phyloP scores from a whole-genome alignment of 1,284 basidiomycete genomes.

The Termitomyces sp. region DNA sequence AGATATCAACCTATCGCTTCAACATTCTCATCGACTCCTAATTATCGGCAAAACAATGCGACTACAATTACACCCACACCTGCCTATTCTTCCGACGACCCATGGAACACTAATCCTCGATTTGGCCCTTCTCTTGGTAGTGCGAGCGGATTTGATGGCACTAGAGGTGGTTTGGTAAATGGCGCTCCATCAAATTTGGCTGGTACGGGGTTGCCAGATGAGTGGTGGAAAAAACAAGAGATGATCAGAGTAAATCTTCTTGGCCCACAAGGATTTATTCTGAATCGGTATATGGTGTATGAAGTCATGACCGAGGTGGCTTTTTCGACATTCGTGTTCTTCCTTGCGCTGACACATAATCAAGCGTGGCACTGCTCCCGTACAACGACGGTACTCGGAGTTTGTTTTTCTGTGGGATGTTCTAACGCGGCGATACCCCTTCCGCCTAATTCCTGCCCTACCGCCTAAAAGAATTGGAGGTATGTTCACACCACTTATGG shows the following conservation, averaged over 20 bases:
- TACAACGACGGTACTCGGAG: slow-evolving; percentile 80
- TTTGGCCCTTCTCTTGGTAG: slow-evolving; percentile 23
- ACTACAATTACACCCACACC: not conserved
- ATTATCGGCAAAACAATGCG: slow-evolving; percentile 38
- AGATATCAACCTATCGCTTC: slow-evolving; percentile 51
- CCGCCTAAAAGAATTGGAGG: slow-evolving; percentile 90
- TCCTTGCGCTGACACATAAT: slow-evolving; percentile 11
- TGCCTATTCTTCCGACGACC: slow-evolving; percentile 54
- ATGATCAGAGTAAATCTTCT: slow-evolving; percentile 63
- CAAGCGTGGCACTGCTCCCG: slow-evolving; percentile 54
- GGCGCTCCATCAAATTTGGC: slow-evolving; percentile 55
- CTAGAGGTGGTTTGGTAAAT: slow-evolving; percentile 35
- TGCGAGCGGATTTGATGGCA: slow-evolving; percentile 22
- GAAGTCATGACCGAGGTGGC: slow-evolving; percentile 76
- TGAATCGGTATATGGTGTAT: slow-evolving; percentile 80
- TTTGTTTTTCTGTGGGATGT: slow-evolving; percentile 87
- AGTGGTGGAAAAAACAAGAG: slow-evolving; percentile 85
- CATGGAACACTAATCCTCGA: slow-evolving; percentile 54
- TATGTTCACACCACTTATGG: slow-evolving; percentile 36
- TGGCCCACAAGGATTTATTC: slow-evolving; percentile 84
- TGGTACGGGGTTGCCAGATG: slow-evolving; percentile 64
- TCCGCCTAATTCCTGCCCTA: slow-evolving; percentile 82
- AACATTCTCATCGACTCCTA: slow-evolving; percentile 34
- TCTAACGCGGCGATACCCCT: slow-evolving; percentile 77
- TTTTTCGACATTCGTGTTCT: slow-evolving; percentile 11